phyloP scores from a whole-genome alignment of 805 yeast species.

The Jamesozyma spencerorum region DNA sequence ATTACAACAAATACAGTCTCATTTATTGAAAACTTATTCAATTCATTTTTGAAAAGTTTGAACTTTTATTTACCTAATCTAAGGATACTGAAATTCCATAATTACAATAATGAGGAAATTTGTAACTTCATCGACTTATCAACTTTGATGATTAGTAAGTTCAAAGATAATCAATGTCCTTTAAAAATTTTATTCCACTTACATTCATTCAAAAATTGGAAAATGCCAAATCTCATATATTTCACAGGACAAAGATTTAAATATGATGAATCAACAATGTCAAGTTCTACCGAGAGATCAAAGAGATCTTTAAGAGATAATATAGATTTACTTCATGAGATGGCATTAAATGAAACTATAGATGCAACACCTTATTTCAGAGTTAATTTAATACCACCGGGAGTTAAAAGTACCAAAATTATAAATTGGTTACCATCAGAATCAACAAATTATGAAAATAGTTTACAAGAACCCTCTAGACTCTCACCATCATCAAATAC shows the following conservation, averaged over 20 bases:
- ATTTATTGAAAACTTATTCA: conserved; percentile 9
- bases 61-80: conserved; percentile 11
- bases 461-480: background rate
- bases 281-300: conserved; percentile 10
- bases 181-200: conserved; percentile 14
- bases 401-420: conserved; percentile 13
- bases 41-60: conserved; percentile 7
- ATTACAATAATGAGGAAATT: conserved; percentile 8
- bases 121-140: conserved; percentile 20
- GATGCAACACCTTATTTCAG: conserved; percentile 22
- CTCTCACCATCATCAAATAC: background rate
- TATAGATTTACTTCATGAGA: conserved; percentile 12
- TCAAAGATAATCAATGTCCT: conserved; percentile 7
- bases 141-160: conserved; percentile 11
- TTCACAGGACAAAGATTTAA: conserved; percentile 23
- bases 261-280: conserved; percentile 14
- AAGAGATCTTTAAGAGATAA: conserved; percentile 9
- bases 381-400: conserved; percentile 17
- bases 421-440: conserved; percentile 21
- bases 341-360: conserved; percentile 14
- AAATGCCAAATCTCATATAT: conserved; percentile 11
- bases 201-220: conserved; percentile 24
- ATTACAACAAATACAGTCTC: background rate
- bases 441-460: background rate
- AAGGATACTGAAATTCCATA: conserved; percentile 9